Conservation (phyloP, 1,284 basidiomycete species). For the Omphalotus olearius region DNA sequence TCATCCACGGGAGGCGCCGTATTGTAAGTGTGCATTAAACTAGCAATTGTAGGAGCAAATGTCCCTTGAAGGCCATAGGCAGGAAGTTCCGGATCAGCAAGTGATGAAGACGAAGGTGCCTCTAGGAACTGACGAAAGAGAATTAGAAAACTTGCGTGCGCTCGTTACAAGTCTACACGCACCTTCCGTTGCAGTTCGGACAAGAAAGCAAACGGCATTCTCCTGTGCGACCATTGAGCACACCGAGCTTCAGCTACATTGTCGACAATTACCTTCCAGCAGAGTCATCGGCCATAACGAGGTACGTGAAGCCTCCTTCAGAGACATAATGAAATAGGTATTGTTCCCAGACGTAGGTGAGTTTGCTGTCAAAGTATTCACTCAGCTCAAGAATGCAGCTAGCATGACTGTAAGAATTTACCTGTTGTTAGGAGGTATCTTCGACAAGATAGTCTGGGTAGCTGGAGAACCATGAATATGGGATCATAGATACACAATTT, state of each 20-base stretch:
- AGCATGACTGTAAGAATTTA: conserved; percentile 14
- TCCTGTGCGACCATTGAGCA: conserved; percentile 35
- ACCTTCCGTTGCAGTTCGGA: conserved; percentile 80
- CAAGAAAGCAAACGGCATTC: conserved; percentile 94
- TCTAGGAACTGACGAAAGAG: conserved; percentile 52
- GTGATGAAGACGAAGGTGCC: conserved; percentile 50
- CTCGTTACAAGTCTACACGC: conserved; percentile 10
- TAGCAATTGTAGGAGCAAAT: conserved; percentile 61
- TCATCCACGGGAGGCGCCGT: conserved; percentile 90
- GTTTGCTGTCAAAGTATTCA: conserved; percentile 53
- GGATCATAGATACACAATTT: background rate
- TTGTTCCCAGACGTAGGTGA: conserved; percentile 95
- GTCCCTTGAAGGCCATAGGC: conserved; percentile 65
- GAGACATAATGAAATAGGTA: conserved; percentile 96
- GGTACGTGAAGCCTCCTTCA: conserved; percentile 80
- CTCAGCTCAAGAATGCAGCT: background rate
- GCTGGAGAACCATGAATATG: conserved; percentile 38
- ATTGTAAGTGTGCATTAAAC: conserved; percentile 85
- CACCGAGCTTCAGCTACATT: background rate
- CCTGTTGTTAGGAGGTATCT: conserved; percentile 89
- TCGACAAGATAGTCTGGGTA: conserved; percentile 87
- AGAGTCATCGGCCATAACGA: conserved; percentile 92
- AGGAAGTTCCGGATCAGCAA: conserved; percentile 40
- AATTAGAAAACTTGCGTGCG: conserved; percentile 1
- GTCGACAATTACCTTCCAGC: conserved; percentile 63